Conservation (phyloP, 176 grass and related monocot genomes). For the Bolboschoenus planiculmis region DNA sequence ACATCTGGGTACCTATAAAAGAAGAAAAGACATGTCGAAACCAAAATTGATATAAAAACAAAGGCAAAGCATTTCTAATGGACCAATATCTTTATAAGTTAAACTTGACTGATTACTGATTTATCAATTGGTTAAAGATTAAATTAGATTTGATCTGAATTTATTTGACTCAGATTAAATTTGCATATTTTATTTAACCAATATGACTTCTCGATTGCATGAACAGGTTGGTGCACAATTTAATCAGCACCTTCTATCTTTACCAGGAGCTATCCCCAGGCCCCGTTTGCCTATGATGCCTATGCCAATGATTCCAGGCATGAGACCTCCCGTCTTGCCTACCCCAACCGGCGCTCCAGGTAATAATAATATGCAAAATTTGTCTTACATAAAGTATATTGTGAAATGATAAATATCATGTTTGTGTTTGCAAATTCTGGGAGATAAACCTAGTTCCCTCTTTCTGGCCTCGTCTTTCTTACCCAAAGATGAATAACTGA, state of each 20-base stretch:
- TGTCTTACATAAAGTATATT: neutral
- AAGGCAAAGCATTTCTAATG: neutral
- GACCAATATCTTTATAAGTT: neutral
- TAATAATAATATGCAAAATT: neutral
- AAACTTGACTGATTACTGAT: conserved; percentile 5
- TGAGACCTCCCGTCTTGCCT: conserved; percentile 23
- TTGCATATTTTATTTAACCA: neutral
- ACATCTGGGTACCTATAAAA: neutral
- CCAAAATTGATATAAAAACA: neutral
- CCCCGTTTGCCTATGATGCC: conserved; percentile 22
- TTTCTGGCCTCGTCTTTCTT: neutral
- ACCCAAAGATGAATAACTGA: neutral
- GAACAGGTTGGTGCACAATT: conserved; percentile 5
- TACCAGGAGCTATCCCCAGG: conserved; percentile 16
- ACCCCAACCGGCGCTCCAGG: conserved; percentile 13
- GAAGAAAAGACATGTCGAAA: neutral
- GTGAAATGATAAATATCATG: neutral
- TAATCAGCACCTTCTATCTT: conserved; percentile 5
- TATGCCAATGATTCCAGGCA: conserved; percentile 17
- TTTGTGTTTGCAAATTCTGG: neutral
- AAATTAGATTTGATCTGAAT: neutral
- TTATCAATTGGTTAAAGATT: neutral
- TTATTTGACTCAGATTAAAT: neutral
- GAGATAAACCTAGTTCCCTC: neutral
- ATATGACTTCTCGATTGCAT: neutral